Evolutionary conservation across 208 protist species (phyloP).

Genomic region (Porcisia hertigi): DNA sequence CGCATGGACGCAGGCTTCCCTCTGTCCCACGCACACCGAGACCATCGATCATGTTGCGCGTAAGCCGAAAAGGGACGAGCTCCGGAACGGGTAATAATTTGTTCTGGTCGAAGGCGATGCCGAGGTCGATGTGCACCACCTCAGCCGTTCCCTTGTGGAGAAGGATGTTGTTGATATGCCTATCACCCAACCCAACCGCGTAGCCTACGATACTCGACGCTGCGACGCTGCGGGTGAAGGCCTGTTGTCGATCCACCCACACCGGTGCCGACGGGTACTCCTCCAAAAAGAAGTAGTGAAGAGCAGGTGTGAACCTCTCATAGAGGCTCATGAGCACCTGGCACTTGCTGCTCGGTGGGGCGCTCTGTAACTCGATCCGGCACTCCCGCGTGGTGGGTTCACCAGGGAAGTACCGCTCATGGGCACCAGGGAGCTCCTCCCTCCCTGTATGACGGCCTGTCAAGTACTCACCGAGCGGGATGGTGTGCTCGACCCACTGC

Average conservation of each 20-base stretch:
- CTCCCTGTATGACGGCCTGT: slow-evolving; percentile 42
- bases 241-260: slow-evolving; percentile 81
- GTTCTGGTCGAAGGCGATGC: slow-evolving; percentile 94
- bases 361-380: slow-evolving; percentile 44
- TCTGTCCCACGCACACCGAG: slow-evolving; percentile 92
- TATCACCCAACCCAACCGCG: slow-evolving; percentile 96
- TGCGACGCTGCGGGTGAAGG: slow-evolving; percentile 93
- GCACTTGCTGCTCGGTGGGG: slow-evolving; percentile 9
- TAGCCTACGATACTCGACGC: slow-evolving; percentile 93
- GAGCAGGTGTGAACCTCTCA: slow-evolving; percentile 87
- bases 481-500: slow-evolving; percentile 93
- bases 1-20: slow-evolving; percentile 89
- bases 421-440: slow-evolving; percentile 48
- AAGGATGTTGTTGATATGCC: slow-evolving; percentile 96
- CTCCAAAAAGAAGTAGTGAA: slow-evolving; percentile 97
- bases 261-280: slow-evolving; percentile 63
- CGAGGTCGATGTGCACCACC: slow-evolving; percentile 96
- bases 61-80: slow-evolving; percentile 96
- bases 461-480: slow-evolving; percentile 89
- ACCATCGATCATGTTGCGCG: slow-evolving; percentile 96
- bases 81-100: slow-evolving; percentile 91
- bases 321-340: slow-evolving; percentile 71
- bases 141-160: slow-evolving; percentile 91
- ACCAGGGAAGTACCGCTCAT: slow-evolving; percentile 85
- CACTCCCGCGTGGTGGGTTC: slow-evolving; percentile 68